Conservation (phyloP, 2,329 filamentous ascomycete species). For the Ampelomyces quisqualis region DNA sequence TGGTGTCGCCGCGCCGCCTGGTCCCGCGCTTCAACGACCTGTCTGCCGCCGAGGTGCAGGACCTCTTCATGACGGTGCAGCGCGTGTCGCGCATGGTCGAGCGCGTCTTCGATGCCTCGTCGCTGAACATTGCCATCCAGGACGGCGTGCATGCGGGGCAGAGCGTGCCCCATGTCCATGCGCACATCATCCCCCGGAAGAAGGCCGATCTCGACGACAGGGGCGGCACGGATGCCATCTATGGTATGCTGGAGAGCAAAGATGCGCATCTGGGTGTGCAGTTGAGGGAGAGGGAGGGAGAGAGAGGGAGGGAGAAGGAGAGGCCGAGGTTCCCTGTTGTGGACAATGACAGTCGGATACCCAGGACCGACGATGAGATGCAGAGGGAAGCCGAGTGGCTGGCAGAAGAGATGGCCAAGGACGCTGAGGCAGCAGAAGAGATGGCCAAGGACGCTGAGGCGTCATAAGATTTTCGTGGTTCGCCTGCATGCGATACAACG, state of each 20-base stretch:
- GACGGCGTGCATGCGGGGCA: conserved; percentile 89
- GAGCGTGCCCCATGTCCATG: conserved; percentile 90
- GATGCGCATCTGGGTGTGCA: conserved; percentile 78
- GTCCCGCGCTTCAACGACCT: conserved; percentile 77
- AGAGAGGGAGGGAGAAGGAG: conserved; percentile 29
- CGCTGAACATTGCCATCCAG: conserved; percentile 93
- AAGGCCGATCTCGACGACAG: conserved; percentile 59
- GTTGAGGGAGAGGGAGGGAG: conserved; percentile 61
- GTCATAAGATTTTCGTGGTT: conserved; percentile 45
- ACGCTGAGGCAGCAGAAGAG: conserved; percentile 42
- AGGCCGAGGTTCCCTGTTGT: conserved; percentile 66
- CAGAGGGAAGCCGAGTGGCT: conserved; percentile 71
- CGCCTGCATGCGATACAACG: background rate
- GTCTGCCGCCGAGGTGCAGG: conserved; percentile 68
- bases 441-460: conserved; percentile 49
- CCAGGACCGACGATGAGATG: conserved; percentile 76
- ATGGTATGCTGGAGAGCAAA: conserved; percentile 78
- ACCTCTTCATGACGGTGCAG: conserved; percentile 87
- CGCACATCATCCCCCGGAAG: conserved; percentile 80
- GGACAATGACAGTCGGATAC: conserved; percentile 64
- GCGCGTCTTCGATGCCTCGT: conserved; percentile 62
- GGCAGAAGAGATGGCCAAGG: conserved; percentile 55
- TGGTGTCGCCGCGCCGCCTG: conserved; percentile 72
- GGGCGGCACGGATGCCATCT: conserved; percentile 71
- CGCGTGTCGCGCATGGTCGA: conserved; percentile 75